A percentile compares a stretch with the other conserved stretches of the same genome.
Conservation (phyloP, 2,329 filamentous ascomycete genomes). For the Achaetomium macrosporum region DNA sequence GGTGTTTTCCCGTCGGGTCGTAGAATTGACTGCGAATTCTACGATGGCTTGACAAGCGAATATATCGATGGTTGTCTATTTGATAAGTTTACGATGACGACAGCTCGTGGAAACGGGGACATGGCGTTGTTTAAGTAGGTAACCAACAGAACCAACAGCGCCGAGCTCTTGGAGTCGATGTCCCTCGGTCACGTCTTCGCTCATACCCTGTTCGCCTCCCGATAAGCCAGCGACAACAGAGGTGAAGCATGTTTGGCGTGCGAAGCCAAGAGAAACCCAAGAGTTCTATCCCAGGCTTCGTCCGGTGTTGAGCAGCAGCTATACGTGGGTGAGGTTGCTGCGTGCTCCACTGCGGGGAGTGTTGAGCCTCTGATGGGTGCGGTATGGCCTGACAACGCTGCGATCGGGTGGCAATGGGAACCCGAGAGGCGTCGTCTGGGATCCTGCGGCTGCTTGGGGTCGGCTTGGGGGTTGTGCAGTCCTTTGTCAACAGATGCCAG, state of each 20-base stretch:
- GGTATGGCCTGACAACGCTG: constrained; percentile 14
- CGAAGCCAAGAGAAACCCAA: constrained; percentile 21
- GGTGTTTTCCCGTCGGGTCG: not conserved
- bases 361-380: constrained; percentile 4
- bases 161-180: too few relatives aligned
- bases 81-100: too few relatives aligned
- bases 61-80: too few relatives aligned
- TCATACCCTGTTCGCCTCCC: constrained; percentile 8
- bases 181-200: too few relatives aligned
- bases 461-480: not conserved
- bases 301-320: constrained; percentile 7
- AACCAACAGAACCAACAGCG: too few relatives aligned
- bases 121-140: too few relatives aligned
- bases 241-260: constrained; percentile 1
- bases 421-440: constrained; percentile 17
- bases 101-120: too few relatives aligned
- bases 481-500: not conserved
- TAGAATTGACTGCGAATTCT: constrained; percentile 7
- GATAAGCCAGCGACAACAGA: constrained; percentile 10
- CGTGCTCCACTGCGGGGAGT: constrained; percentile 13
- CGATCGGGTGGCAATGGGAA: constrained; percentile 16
- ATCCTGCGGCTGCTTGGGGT: not conserved
- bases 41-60: not conserved
- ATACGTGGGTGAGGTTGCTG: constrained; percentile 9
- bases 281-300: constrained; percentile 18